phyloP scores from a whole-genome alignment of 1,139 yeast species.

The Saccharomyces hybrid region DNA sequence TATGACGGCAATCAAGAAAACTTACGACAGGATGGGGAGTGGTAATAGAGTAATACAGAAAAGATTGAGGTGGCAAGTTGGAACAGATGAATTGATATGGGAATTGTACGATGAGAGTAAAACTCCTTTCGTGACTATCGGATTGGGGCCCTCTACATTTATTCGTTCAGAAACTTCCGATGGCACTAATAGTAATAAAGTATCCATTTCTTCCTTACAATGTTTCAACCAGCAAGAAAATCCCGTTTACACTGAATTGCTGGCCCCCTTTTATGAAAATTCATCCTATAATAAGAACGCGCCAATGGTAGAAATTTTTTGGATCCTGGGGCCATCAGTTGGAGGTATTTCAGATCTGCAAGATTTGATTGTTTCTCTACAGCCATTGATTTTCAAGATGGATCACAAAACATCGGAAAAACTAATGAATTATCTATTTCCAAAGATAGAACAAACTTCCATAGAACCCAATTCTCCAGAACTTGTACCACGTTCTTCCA shows the following conservation, averaged over 20 bases:
- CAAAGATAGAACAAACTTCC: slow-evolving; percentile 34
- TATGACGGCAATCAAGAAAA: slow-evolving; percentile 58
- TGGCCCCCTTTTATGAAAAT: slow-evolving; percentile 42
- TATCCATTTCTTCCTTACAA: slow-evolving; percentile 54
- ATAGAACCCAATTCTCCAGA: slow-evolving; percentile 8
- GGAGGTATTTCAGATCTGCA: slow-evolving; percentile 77
- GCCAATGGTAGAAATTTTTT: slow-evolving; percentile 47
- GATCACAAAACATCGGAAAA: slow-evolving; percentile 62
- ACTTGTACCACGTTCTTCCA: slow-evolving; percentile 3
- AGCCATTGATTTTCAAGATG: slow-evolving; percentile 65
- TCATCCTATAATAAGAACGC: slow-evolving; percentile 16
- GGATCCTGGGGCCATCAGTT: slow-evolving; percentile 73
- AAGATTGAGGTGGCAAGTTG: slow-evolving; percentile 49
- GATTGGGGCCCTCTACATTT: slow-evolving; percentile 55
- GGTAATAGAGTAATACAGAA: slow-evolving; percentile 32
- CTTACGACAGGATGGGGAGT: slow-evolving; percentile 38
- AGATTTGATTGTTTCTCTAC: slow-evolving; percentile 42
- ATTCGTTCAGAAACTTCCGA: slow-evolving; percentile 53
- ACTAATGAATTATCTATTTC: slow-evolving; percentile 60
- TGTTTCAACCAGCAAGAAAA: slow-evolving; percentile 58
- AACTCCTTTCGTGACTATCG: slow-evolving; percentile 61
- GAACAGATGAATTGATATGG: slow-evolving; percentile 66
- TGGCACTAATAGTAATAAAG: slow-evolving; percentile 51
- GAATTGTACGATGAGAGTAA: slow-evolving; percentile 55
- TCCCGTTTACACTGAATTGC: slow-evolving; percentile 60